Percentiles rank a stretch among this genome's conserved stretches.
phyloP scores from a whole-genome alignment of 371 early-diverging fungal species.

The Mortierella sp. region DNA sequence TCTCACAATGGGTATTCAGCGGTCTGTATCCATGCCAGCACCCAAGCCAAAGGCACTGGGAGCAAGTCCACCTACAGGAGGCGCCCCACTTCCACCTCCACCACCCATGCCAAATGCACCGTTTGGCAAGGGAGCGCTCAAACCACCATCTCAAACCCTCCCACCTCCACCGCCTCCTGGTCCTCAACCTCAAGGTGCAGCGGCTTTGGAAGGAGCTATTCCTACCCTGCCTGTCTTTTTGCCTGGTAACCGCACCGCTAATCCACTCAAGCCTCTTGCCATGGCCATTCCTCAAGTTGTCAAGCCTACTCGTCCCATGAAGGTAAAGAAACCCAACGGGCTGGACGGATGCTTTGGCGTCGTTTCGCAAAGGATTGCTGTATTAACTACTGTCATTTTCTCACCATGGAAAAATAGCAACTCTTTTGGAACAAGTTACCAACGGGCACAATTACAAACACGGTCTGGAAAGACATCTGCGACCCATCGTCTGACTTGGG shows the following conservation, averaged over 20 bases:
- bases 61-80: slow-evolving; percentile 16
- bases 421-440: slow-evolving; percentile 76
- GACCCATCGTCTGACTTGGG: slow-evolving; percentile 45
- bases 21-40: slow-evolving; percentile 22
- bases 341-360: too few relatives aligned
- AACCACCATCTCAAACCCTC: slow-evolving; percentile 56
- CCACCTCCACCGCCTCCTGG: slow-evolving; percentile 60
- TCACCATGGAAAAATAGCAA: slow-evolving; percentile 51
- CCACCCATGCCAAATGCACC: slow-evolving; percentile 32
- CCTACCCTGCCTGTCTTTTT: slow-evolving; percentile 49
- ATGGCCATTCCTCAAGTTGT: slow-evolving; percentile 44
- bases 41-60: background rate
- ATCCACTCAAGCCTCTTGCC: slow-evolving; percentile 62
- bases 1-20: slow-evolving; percentile 32
- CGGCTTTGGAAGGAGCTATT: slow-evolving; percentile 41
- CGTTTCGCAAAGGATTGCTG: too few relatives aligned
- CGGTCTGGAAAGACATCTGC: slow-evolving; percentile 72
- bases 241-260: slow-evolving; percentile 41
- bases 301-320: slow-evolving; percentile 56
- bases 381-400: background rate
- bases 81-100: slow-evolving; percentile 47
- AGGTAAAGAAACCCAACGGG: slow-evolving; percentile 21
- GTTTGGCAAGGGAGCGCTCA: background rate
- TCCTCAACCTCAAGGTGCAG: slow-evolving; percentile 34
- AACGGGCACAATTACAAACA: slow-evolving; percentile 64